A percentile compares a stretch with the other conserved stretches of the same genome.
These are phyloP conservation scores for Effrenium voratum DNA, from an alignment of 73 alveolate species.

Conservation along the genomic window DNA sequence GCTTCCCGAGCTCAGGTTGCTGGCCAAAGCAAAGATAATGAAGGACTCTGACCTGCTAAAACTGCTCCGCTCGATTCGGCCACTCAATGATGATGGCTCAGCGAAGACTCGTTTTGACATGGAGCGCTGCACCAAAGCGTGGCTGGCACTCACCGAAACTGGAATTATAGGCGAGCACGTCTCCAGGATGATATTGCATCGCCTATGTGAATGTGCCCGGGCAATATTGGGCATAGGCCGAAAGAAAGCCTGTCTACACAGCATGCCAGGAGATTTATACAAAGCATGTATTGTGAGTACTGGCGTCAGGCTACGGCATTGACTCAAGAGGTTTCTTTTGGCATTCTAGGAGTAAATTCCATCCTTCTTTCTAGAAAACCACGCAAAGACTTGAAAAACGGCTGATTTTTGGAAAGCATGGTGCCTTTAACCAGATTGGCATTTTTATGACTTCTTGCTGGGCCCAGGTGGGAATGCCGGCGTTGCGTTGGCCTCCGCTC, in stretches of 20 bases:
- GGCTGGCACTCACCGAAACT: conserved; percentile 77
- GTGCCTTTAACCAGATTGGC: too few relatives aligned
- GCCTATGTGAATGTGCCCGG: conserved; percentile 63
- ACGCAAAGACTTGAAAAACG: too few relatives aligned
- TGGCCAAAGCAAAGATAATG: conserved; percentile 62
- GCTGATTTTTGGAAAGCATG: too few relatives aligned
- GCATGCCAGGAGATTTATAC: too few relatives aligned
- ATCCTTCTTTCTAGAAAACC: background rate
- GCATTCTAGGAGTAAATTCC: background rate
- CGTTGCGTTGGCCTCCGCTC: conserved; percentile 35
- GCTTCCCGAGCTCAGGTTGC: background rate
- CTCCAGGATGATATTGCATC: conserved; percentile 28
- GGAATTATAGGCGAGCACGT: conserved; percentile 33
- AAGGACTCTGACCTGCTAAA: conserved; percentile 75
- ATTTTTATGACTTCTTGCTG: too few relatives aligned
- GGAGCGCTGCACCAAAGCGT: conserved; percentile 65
- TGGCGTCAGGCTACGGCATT: background rate
- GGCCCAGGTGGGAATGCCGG: conserved; percentile 1
- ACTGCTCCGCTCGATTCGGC: conserved; percentile 74
- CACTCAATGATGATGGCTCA: conserved; percentile 67
- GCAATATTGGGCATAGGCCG: too few relatives aligned
- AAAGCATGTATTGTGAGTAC: background rate
- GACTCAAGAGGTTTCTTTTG: background rate
- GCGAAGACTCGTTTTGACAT: conserved; percentile 45
- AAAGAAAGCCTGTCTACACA: too few relatives aligned